Base-by-base conservation (phyloP, 1,284 basidiomycete genomes). In the Microbotryomycetes sp. region DNA sequence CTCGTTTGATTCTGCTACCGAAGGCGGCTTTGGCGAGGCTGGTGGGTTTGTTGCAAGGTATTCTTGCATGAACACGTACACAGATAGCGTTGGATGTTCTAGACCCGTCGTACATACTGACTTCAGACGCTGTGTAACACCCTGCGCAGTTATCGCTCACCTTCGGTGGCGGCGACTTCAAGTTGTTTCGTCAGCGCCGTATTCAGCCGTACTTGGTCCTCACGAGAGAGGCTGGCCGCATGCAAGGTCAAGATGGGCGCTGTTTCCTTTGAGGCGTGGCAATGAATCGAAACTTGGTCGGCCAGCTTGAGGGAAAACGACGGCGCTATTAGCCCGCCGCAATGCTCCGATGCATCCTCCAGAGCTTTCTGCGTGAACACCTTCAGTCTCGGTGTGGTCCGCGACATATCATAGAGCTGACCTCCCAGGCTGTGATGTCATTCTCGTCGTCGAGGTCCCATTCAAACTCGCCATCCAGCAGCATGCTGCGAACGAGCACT, bases 21-120 rank as follows among this genome's bases (percentile, higher is more conserved):
- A 16, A 4, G 52, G 47, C 13, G 29, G 21, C n/a, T 46, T n/a
- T 0, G 35, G 26, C 27, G 27, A 15, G 18, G n/a, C 4, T 4
- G 55, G 47, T 15, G 61, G 65, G 23, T 66, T n/a, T 0, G 24
- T 46, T 1, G 52, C 45, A 21, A 64, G 35, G 26, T 45, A 55
- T 5, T 54, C 60, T 28, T 56, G 57, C 41, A 65, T 52, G 11
- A 54, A 49, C 4, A 47, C 54, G 31, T 51, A 62, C 5, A 62
- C 30, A 5, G 54, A 59, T 28, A 66, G 1, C 61, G 65, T 15
- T 60, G 21, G 0, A 53, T 47, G 15, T 11, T 23, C 59, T 54
- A 45, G 1, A 6, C 13, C 15, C 1, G 16, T 0, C 2, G 30
- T 26, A 5, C 16, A 45, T 4, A 1, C 45, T 56, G 24, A 56